Percentiles rank a stretch among this genome's conserved stretches.
Conservation (phyloP, 2,329 filamentous ascomycete genomes). For the Bertia moriformis region DNA sequence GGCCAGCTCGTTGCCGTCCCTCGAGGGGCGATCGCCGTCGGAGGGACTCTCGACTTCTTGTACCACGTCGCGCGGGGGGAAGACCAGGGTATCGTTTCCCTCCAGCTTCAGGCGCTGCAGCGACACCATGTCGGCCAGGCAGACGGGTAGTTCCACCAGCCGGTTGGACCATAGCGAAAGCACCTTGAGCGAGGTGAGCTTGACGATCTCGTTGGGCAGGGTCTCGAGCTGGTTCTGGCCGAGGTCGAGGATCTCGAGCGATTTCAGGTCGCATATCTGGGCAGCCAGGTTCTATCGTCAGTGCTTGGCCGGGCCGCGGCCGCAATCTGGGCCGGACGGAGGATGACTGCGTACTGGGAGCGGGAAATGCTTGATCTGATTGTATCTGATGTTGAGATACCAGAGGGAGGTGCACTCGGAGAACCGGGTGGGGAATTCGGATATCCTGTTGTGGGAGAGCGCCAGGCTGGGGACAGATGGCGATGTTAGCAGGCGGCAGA, state of each 20-base stretch:
- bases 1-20: conserved; percentile 49
- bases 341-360: conserved; percentile 27
- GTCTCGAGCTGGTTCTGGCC: conserved; percentile 71
- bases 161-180: conserved; percentile 76
- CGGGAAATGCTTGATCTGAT: conserved; percentile 51
- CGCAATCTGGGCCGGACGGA: conserved; percentile 5
- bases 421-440: conserved; percentile 55
- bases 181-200: conserved; percentile 74
- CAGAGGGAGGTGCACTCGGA: conserved; percentile 64
- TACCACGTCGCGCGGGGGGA: conserved; percentile 59
- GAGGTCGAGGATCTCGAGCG: conserved; percentile 83
- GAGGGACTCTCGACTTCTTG: conserved; percentile 33
- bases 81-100: conserved; percentile 63
- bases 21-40: conserved; percentile 35
- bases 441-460: conserved; percentile 65
- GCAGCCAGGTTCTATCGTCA: conserved; percentile 7
- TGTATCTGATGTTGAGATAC: conserved; percentile 70
- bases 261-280: conserved; percentile 74
- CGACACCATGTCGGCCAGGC: conserved; percentile 77
- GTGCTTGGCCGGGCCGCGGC: background rate
- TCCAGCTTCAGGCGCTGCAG: conserved; percentile 80
- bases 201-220: conserved; percentile 66
- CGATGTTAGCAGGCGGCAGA: no score
- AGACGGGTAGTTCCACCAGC: conserved; percentile 70
- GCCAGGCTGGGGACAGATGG: conserved; percentile 47